Percentiles rank a stretch among this genome's conserved stretches.
Conservation (phyloP, 1,284 basidiomycete species). For the Ustilago xerochloae region DNA sequence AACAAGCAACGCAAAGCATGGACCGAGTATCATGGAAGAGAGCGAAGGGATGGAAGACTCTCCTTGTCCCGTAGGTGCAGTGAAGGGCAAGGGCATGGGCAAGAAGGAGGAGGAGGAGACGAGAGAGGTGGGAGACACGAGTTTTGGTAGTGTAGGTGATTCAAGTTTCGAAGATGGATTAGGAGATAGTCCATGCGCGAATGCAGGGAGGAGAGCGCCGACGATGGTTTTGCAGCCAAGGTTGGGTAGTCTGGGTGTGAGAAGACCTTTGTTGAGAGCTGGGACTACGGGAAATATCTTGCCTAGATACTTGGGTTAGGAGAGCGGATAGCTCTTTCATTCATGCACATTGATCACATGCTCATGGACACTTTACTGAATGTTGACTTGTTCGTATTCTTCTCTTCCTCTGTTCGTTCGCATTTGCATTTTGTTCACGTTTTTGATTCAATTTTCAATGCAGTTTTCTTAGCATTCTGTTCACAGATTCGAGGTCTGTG, state of each 20-base stretch:
- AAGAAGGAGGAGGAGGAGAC: background rate
- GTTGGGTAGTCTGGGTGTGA: constrained; percentile 10
- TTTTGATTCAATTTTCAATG: no score
- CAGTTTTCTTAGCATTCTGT: no score
- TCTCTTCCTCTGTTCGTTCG: no score
- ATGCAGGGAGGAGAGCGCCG: constrained; percentile 35
- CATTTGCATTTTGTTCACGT: no score
- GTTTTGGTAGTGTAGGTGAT: constrained; percentile 60
- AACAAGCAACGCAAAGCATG: background rate
- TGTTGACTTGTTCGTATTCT: no score
- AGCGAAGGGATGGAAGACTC: constrained; percentile 45
- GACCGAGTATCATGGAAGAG: constrained; percentile 47
- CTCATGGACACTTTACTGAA: no score
- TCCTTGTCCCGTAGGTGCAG: constrained; percentile 19
- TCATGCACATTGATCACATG: no score
- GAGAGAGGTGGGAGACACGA: constrained; percentile 58
- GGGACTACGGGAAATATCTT: constrained; percentile 45
- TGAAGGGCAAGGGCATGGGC: background rate
- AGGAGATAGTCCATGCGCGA: constrained; percentile 59
- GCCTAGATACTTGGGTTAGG: constrained; percentile 3
- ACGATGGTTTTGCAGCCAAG: constrained; percentile 37
- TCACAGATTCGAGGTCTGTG: no score
- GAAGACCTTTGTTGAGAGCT: constrained; percentile 40
- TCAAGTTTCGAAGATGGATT: constrained; percentile 60
- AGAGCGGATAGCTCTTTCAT: background rate